phyloP scores from a whole-genome alignment of 805 yeast genomes.

The Kurtzmaniella fragi region DNA sequence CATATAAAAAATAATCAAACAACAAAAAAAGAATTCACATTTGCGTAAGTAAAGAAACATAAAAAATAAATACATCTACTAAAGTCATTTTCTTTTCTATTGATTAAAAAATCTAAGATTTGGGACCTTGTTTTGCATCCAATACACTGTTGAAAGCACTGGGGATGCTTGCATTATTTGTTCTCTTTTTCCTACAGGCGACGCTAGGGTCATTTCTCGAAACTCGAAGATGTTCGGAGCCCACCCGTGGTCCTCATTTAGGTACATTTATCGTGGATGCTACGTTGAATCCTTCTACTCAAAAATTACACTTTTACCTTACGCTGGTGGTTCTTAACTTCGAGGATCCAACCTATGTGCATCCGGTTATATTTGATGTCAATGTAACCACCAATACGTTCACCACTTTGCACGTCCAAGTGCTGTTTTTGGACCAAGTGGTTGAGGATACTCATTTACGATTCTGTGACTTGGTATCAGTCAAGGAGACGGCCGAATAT shows the following conservation, averaged over 20 bases:
- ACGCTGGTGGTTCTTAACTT: constrained; percentile 22
- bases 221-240: constrained; percentile 11
- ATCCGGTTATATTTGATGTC: constrained; percentile 35
- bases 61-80: too few relatives aligned
- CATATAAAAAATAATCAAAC: too few relatives aligned
- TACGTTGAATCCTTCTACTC: constrained; percentile 25
- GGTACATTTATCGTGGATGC: constrained; percentile 29
- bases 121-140: too few relatives aligned
- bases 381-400: constrained; percentile 40
- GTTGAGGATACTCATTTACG: constrained; percentile 35
- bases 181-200: constrained; percentile 5
- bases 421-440: constrained; percentile 40
- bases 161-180: constrained; percentile 7
- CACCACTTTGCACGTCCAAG: constrained; percentile 44
- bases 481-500: constrained; percentile 27
- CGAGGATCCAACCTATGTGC: neutral
- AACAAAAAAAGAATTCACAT: too few relatives aligned
- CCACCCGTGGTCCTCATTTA: constrained; percentile 8
- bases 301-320: constrained; percentile 28
- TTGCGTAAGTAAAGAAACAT: too few relatives aligned
- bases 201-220: constrained; percentile 19
- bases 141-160: constrained; percentile 4
- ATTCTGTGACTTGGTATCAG: constrained; percentile 38
- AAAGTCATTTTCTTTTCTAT: too few relatives aligned
- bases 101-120: too few relatives aligned